Percentiles rank a stretch among this genome's conserved stretches.
phyloP scores from a whole-genome alignment of 2,329 filamentous ascomycete genomes.

The Xylariaceae sp. region DNA sequence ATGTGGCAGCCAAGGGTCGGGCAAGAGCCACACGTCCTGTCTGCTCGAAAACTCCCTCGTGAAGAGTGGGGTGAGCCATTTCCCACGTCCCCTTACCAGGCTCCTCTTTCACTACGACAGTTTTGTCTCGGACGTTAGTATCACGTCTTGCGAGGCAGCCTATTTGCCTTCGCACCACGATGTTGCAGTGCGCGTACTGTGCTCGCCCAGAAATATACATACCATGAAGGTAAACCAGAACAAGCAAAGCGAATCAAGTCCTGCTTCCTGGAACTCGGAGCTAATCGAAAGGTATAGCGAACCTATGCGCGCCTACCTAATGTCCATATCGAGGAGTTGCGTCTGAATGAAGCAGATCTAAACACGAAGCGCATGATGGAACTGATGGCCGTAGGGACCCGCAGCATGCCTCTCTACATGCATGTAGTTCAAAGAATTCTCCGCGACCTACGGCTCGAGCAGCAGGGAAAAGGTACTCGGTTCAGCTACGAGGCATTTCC shows the following conservation, averaged over 20 bases:
- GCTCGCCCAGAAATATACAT: constrained; percentile 48
- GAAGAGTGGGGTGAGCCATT: constrained; percentile 16
- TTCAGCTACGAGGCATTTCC: constrained; percentile 53
- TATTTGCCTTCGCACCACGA: constrained; percentile 43
- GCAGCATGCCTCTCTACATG: constrained; percentile 53
- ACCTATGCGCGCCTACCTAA: constrained; percentile 41
- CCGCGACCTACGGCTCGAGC: constrained; percentile 48
- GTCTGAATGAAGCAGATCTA: constrained; percentile 48
- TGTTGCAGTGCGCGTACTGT: constrained; percentile 50
- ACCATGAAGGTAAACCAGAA: constrained; percentile 33
- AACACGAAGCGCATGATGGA: constrained; percentile 57
- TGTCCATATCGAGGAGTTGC: constrained; percentile 47
- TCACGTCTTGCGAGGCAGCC: constrained; percentile 56
- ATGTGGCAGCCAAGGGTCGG: constrained; percentile 61
- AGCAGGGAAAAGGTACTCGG: constrained; percentile 30
- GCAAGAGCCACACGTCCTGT: constrained; percentile 60
- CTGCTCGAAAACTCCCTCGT: constrained; percentile 56
- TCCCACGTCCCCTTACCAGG: constrained; percentile 52
- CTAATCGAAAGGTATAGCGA: constrained; percentile 22
- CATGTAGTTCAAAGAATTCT: constrained; percentile 53
- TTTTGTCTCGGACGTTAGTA: constrained; percentile 44
- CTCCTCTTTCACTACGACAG: constrained; percentile 64
- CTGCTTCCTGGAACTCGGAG: background rate
- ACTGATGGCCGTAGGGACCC: constrained; percentile 51
- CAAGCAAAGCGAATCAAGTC: background rate